Percentiles rank a stretch among this genome's conserved stretches.
Evolutionary conservation across 352 stramenopile species (phyloP).

Genomic region (Ophiocytium majus): DNA sequence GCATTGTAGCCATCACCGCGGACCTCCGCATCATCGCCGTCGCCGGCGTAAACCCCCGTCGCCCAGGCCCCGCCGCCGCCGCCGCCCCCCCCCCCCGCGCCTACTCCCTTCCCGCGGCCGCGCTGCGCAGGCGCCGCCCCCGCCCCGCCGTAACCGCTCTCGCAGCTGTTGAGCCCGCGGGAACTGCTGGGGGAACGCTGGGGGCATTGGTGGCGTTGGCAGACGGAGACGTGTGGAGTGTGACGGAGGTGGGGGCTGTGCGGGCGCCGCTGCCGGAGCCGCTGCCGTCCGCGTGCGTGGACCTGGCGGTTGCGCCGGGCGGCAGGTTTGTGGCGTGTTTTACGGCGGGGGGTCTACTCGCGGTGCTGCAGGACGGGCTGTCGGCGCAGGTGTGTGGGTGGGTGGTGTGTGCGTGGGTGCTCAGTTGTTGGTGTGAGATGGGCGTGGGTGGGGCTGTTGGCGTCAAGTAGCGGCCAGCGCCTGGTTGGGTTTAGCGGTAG

Average conservation of each 20-base stretch:
- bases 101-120: conserved; percentile 16
- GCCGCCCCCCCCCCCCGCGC: not conserved
- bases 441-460: no score
- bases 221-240: conserved; percentile 73
- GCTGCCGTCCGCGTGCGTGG: conserved; percentile 81
- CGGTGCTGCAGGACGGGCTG: conserved; percentile 68
- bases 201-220: conserved; percentile 88
- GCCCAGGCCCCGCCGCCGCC: not conserved
- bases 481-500: no score
- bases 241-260: conserved; percentile 61
- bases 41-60: conserved; percentile 51
- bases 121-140: conserved; percentile 39
- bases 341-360: conserved; percentile 83
- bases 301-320: conserved; percentile 86
- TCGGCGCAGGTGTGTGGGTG: not conserved
- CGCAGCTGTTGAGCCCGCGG: conserved; percentile 82
- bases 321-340: conserved; percentile 92
- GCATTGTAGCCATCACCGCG: conserved; percentile 38
- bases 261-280: conserved; percentile 56
- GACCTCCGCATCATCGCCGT: conserved; percentile 36
- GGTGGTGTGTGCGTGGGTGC: no score
- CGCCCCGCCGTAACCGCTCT: conserved; percentile 61
- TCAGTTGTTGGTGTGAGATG: no score
- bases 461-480: no score
- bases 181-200: conserved; percentile 79